A percentile compares a stretch with the other conserved stretches of the same genome.
Conservation (phyloP, 2,329 filamentous ascomycete genomes). For the Aureobasidium leucospermi region DNA sequence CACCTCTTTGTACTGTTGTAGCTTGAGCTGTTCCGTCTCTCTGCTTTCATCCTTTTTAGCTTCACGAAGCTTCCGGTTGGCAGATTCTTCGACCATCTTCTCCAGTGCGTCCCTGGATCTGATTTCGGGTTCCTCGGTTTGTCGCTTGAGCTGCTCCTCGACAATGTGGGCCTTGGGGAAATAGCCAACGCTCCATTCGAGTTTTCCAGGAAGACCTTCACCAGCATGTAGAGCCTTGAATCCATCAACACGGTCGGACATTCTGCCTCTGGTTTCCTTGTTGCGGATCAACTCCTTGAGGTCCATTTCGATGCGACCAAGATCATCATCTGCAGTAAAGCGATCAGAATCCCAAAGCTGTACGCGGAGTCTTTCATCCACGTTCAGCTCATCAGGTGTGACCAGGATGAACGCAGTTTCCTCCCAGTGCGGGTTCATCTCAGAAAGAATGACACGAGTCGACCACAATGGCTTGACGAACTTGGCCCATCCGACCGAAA, state of each 20-base stretch:
- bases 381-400: conserved; percentile 63
- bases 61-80: conserved; percentile 59
- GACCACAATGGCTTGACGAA: conserved; percentile 63
- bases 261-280: conserved; percentile 51
- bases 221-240: conserved; percentile 59
- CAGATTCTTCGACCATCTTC: conserved; percentile 46
- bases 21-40: conserved; percentile 61
- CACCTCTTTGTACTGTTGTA: conserved; percentile 53
- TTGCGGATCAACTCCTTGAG: conserved; percentile 58
- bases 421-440: conserved; percentile 64
- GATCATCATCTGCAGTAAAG: conserved; percentile 64
- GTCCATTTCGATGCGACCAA: conserved; percentile 64
- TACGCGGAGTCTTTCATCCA: conserved; percentile 59
- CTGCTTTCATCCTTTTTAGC: conserved; percentile 49
- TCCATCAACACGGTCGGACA: conserved; percentile 57
- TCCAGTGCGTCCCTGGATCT: conserved; percentile 52
- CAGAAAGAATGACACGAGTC: conserved; percentile 57
- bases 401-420: conserved; percentile 65
- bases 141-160: conserved; percentile 52
- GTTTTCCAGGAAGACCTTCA: conserved; percentile 60
- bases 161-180: conserved; percentile 61
- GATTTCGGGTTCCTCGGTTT: conserved; percentile 53
- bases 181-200: conserved; percentile 65
- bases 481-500: conserved; percentile 69
- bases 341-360: conserved; percentile 73